Evolutionary conservation across 805 yeast species (phyloP).

Genomic region (Danielia reshetovae): DNA sequence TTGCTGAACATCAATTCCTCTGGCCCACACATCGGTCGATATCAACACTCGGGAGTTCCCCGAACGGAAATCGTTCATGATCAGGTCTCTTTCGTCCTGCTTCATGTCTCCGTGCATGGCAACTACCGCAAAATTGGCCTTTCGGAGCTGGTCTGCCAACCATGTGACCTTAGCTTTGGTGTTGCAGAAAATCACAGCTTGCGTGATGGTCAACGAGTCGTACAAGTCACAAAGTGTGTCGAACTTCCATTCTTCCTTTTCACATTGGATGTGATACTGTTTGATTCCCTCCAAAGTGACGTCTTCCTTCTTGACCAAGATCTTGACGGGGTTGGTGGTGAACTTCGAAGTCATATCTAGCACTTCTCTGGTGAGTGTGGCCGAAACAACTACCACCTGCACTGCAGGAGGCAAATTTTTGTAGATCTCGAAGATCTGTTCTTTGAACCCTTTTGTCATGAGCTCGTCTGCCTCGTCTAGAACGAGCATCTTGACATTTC

Average conservation of each 20-base stretch:
- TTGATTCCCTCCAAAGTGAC: conserved; percentile 91
- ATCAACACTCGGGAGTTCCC: conserved; percentile 92
- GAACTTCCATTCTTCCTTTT: conserved; percentile 89
- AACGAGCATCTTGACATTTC: conserved; percentile 80
- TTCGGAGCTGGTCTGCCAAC: conserved; percentile 74
- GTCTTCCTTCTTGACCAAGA: conserved; percentile 91
- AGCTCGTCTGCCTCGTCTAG: conserved; percentile 97
- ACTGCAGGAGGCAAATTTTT: conserved; percentile 75
- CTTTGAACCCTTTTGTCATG: conserved; percentile 89
- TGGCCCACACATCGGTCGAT: conserved; percentile 95
- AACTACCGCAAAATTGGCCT: conserved; percentile 83
- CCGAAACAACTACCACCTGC: conserved; percentile 93
- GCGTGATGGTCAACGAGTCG: conserved; percentile 93
- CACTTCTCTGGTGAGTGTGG: conserved; percentile 90
- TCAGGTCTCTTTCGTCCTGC: conserved; percentile 89
- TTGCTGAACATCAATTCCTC: conserved; percentile 98
- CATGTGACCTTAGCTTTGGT: conserved; percentile 93
- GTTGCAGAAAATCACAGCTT: conserved; percentile 97
- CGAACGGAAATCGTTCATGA: conserved; percentile 93
- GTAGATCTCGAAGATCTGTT: conserved; percentile 91
- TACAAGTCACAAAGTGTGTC: conserved; percentile 92
- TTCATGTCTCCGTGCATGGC: conserved; percentile 97
- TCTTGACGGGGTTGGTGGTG: conserved; percentile 90
- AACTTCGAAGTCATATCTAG: conserved; percentile 88
- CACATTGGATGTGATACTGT: conserved; percentile 88